Percentiles rank a stretch among this genome's conserved stretches.
These are phyloP conservation scores for Penicillium sp. DNA, from an alignment of 2,329 filamentous ascomycete genomes.

Conservation along the genomic window DNA sequence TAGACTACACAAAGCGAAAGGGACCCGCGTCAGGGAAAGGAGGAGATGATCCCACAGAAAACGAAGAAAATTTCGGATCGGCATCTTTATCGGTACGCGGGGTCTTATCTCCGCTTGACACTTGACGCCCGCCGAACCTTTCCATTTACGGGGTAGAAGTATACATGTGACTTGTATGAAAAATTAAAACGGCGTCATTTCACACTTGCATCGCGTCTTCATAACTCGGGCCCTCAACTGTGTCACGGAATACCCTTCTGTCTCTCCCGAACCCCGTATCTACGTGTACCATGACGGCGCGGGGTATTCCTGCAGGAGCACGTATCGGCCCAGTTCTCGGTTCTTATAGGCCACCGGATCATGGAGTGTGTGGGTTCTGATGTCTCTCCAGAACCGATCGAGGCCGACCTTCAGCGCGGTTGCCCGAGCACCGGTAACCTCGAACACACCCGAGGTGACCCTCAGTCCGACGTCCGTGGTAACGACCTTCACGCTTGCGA, in stretches of 20 bases:
- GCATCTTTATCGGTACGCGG: conserved; percentile 11
- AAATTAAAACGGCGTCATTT: background rate
- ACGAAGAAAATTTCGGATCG: conserved; percentile 15
- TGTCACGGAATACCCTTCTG: background rate
- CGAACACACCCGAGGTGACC: conserved; percentile 62
- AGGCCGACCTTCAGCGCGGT: conserved; percentile 60
- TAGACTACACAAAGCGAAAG: background rate
- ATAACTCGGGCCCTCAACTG: background rate
- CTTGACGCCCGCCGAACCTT: background rate
- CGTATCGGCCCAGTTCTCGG: conserved; percentile 58
- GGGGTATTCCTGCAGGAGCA: conserved; percentile 57
- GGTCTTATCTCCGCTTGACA: conserved; percentile 4
- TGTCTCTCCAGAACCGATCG: conserved; percentile 65
- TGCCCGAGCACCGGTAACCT: conserved; percentile 60
- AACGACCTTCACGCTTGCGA: conserved; percentile 63
- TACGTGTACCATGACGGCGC: conserved; percentile 63
- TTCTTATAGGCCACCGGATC: conserved; percentile 69
- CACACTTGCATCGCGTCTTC: background rate
- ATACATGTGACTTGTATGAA: background rate
- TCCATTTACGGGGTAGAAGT: background rate
- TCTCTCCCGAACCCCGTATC: background rate
- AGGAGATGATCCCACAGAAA: conserved; percentile 9
- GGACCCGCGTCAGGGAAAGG: background rate
- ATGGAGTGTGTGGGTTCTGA: conserved; percentile 65
- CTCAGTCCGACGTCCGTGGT: conserved; percentile 59